Evolutionary conservation across 805 yeast species (phyloP), one percentile per base, ranked within the genome.

Genomic region (Lachancea cidri): DNA sequence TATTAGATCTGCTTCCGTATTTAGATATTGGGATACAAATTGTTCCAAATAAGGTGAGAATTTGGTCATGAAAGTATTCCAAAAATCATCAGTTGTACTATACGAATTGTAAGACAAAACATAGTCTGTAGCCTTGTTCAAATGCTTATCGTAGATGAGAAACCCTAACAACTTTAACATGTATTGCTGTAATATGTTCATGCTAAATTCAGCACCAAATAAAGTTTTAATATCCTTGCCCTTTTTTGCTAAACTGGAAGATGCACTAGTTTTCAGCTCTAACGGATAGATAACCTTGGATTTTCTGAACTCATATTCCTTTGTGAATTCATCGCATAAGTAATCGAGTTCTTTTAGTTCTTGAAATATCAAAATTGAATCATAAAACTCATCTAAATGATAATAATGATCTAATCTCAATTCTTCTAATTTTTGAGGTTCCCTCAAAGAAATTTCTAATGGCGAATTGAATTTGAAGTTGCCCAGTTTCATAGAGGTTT

Each of bases 391-490:
- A n/a, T 79, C 73, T 43, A 89, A 61, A 42, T 81, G 80, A 24
- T 87, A 71, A 14, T 65, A 58, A 6, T 55, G 49, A 5, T 60
- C 48, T 20, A 59, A 40, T 49, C 55, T 52, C 9, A 67, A 63
- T 3, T 72, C 50, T n/a, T 58, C 55, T 4, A 67, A 66, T 38
- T 73, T 75, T 5, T 70, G 66, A 36, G 81, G 71, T 34, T 77
- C 79, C 52, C 97, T 71, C 56, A 87, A 68, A 5, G 95, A 77
- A 5, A 76, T 62, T 60, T 91, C 98, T 4, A 89, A 85, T 0
- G 95, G 85, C 0, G 96, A 85, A 58, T 89, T 89, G 49, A 91
- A 74, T 53, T 83, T 80, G 58, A 77, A 65, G 43, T 73, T 72
- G 6, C 65, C 55, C 5, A 65, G 54, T 44, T 74, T 78, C 48